Evolutionary conservation across 768 basidiomycete species (phyloP), one percentile per base, ranked within the genome.

Genomic region (Mrakia blollopis): DNA sequence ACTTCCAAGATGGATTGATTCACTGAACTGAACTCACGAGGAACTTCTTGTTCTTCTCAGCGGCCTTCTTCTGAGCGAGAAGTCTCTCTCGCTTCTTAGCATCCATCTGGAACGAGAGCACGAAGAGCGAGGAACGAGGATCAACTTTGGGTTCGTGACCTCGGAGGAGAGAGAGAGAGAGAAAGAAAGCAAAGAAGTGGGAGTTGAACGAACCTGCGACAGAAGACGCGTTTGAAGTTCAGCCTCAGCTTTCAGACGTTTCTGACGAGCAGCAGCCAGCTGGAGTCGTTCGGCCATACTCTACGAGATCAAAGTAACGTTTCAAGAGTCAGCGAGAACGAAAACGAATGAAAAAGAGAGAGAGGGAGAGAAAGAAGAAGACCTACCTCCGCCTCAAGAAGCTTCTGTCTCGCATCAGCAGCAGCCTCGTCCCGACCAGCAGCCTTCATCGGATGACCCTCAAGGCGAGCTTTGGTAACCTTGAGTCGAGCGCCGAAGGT

Each of bases 181-280:
- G 16, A 67, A 67, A 5, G 23, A 18, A 16, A n/a, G n/a, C n/a
- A n/a, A n/a, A n/a, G n/a, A n/a, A n/a, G n/a, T n/a, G n/a, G n/a
- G n/a, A n/a, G 14, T 6, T 5, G 2, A 16, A 39, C 65, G 32
- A 25, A 68, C 65, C 39, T 68, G 35, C 11, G 25, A 23, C 16
- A n/a, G 23, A 35, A 68, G 11, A 25, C 37, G 35, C 21, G 35
- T 1, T 6, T 68, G 65, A 1, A 39, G 18, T 6, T 68, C 65
- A 23, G 65, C 35, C 65, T 68, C 65, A 7, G 14, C 35, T 18
- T 39, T 35, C 21, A 68, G 65, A 7, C 39, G 35, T 37, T 68
- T 68, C 65, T 68, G 65, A 37, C 65, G 65, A 25, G 23, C 35
- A 68, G 65, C 65, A 68, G 65, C 65, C 35, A 68, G 21, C 39